Base-by-base conservation (phyloP, 805 yeast species). In the Wickerhamomyces tratensis region DNA sequence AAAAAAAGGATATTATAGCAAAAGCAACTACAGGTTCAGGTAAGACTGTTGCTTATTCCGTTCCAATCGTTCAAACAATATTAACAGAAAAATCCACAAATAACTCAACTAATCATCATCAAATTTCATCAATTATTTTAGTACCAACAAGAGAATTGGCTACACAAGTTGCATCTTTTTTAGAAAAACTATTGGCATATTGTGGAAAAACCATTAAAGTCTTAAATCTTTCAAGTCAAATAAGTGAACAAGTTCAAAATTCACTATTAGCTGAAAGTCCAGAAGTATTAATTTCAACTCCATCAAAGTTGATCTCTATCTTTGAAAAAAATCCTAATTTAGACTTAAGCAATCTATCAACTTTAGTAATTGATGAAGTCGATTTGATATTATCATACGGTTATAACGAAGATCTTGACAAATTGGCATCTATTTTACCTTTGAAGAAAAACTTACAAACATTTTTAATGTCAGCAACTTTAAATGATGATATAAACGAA, bases 11-110 rank as follows among this genome's bases (percentile, higher is more conserved):
- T 59, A 83, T 91, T 49, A 82, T 91, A 39, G 97, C 97, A 35
- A 81, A 85, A 58, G 96, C 98, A 7, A 79, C 86, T 26, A 91
- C 98, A 0, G 98, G 98, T 5, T 84, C 96, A 8, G 98, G 98
- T 49, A 91, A 91, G 62, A 91, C 98, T 0, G 85, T 86, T 10
- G 95, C 97, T 2, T 91, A 91, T 58, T 64, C 82, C 48, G 74
- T 91, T 39, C 98, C 98, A 7, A 81, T 93, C 14, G 61, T 93
- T 36, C 95, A 93, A 60, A 73, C 79, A 36, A 74, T 93, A 36
- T 66, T 91, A 45, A 65, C 68, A 25, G 67, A 65, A 38, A 64
- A 52, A 45, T 59, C 52, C 45, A 59, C 52, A 35, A 49, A 51
- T 26, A 57, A 52, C 20, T 50, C 55, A 14, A 50, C 45, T 7